A percentile compares a stretch with the other conserved stretches of the same genome.
These are phyloP conservation scores for Microcyclospora pomicola DNA, from an alignment of 2,329 filamentous ascomycete genomes.

Conservation along the genomic window DNA sequence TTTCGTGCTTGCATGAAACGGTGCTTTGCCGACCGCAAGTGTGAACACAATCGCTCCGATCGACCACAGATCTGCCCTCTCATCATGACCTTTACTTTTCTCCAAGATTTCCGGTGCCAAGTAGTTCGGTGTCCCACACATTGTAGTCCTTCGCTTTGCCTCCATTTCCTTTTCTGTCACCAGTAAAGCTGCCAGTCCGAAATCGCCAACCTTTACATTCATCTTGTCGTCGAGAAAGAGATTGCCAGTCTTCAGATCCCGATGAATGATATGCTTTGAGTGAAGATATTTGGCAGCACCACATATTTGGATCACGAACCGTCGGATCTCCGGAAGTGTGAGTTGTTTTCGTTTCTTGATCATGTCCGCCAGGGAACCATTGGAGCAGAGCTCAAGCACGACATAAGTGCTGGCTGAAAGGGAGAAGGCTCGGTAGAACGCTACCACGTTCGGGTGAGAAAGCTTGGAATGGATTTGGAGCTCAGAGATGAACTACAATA, in stretches of 20 bases:
- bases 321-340: conserved; percentile 84
- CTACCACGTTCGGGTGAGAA: conserved; percentile 87
- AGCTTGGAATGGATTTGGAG: conserved; percentile 98
- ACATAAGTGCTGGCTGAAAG: conserved; percentile 84
- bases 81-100: conserved; percentile 89
- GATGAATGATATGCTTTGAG: conserved; percentile 85
- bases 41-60: conserved; percentile 97
- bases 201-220: conserved; percentile 97
- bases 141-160: conserved; percentile 68
- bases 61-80: conserved; percentile 98
- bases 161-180: conserved; percentile 84
- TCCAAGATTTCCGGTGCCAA: conserved; percentile 94
- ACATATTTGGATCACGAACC: conserved; percentile 87
- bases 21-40: conserved; percentile 89
- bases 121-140: conserved; percentile 96
- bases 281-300: conserved; percentile 98
- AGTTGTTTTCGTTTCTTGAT: conserved; percentile 82
- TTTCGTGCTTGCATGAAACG: conserved; percentile 83
- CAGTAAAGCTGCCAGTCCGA: conserved; percentile 81
- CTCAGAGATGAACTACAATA: conserved; percentile 56
- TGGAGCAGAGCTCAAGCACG: conserved; percentile 84
- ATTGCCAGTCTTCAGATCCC: conserved; percentile 96
- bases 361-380: conserved; percentile 95
- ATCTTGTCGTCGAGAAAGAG: conserved; percentile 88
- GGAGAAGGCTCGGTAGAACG: conserved; percentile 87